Conservation (phyloP, 768 basidiomycete genomes). For the Suillus fuscotomentosus region DNA sequence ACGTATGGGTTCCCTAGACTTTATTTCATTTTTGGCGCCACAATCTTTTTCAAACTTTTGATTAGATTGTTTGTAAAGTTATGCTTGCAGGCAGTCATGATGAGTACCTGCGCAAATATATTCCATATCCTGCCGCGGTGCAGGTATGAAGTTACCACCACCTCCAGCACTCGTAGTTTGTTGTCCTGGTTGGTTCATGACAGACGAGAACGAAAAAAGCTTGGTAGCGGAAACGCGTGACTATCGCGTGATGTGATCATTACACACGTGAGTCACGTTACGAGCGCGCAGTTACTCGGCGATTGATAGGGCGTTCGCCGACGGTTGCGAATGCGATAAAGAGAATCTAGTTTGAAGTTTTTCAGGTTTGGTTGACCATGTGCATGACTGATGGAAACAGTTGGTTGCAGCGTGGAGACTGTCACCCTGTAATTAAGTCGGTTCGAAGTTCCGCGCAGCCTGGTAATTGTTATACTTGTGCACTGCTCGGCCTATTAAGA, state of each 20-base stretch:
- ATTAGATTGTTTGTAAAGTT: conserved; percentile 13
- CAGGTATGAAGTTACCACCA: conserved; percentile 29
- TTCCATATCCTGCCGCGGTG: conserved; percentile 68
- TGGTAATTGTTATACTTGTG: neutral
- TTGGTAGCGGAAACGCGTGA: conserved; percentile 9
- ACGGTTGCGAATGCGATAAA: neutral
- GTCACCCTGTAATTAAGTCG: neutral
- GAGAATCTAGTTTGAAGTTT: neutral
- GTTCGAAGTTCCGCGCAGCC: neutral
- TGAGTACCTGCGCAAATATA: conserved; percentile 80
- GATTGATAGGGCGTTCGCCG: neutral
- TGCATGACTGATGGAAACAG: neutral
- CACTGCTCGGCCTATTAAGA: neutral
- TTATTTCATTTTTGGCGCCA: conserved; percentile 89
- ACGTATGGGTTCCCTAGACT: conserved; percentile 87
- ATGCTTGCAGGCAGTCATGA: conserved; percentile 4
- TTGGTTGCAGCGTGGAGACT: neutral
- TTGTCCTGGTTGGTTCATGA: conserved; percentile 40
- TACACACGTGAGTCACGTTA: conserved; percentile 2
- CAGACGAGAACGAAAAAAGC: conserved; percentile 12
- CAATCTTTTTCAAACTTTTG: conserved; percentile 57
- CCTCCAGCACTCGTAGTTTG: conserved; percentile 30
- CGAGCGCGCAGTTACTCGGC: neutral
- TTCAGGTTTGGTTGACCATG: neutral
- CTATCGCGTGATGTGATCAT: conserved; percentile 12